Base-by-base conservation (phyloP, 352 stramenopile genomes). In the Globisporangium parvum region DNA sequence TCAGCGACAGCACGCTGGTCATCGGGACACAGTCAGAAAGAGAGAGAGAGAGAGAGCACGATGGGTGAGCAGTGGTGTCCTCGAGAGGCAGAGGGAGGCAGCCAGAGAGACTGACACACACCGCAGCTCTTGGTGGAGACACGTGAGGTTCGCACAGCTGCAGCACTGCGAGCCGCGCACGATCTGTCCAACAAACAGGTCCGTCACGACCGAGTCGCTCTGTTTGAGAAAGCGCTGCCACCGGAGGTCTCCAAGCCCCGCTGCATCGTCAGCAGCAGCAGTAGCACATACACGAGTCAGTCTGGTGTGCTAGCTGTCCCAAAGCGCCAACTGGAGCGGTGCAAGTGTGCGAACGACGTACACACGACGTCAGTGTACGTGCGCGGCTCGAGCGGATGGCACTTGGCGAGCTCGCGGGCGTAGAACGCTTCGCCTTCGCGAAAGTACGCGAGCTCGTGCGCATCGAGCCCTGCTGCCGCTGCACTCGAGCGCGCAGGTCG, bases 141-240 rank as follows among this genome's bases (percentile, higher is more conserved):
- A 88, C 6, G 77, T 86, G 26, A 94, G 64, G 24, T 73, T 83
- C 18, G 74, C 69, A 55, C 84, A 94, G n/a, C 69, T 77, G 55
- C 75, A 77, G 57, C 84, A 94, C 46, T 87, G 77, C 4, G 78
- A 89, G 15, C 85, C 85, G 12, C 80, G 78, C n/a, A 93, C 82
- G 33, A 72, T 87, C 62, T 94, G 83, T 0, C 76, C 77, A 4
- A 67, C 73, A 51, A 93, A 94, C 17, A 89, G 35, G 44, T 83
- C 61, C 0, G 81, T 87, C 50, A 94, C 78, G 20, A 87, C 70
- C 10, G 81, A 92, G 0, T 71, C 49, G 55, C 91, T 87, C 15
- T 74, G 59, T 15, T 65, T 58, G n/a, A 87, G 48, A 40, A 85
- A 88, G 12, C 73, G 58, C 26, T 70, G 66, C 80, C 80, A 93